Conservation (phyloP, 2,329 filamentous ascomycete genomes). For the Colletotrichum lupini region DNA sequence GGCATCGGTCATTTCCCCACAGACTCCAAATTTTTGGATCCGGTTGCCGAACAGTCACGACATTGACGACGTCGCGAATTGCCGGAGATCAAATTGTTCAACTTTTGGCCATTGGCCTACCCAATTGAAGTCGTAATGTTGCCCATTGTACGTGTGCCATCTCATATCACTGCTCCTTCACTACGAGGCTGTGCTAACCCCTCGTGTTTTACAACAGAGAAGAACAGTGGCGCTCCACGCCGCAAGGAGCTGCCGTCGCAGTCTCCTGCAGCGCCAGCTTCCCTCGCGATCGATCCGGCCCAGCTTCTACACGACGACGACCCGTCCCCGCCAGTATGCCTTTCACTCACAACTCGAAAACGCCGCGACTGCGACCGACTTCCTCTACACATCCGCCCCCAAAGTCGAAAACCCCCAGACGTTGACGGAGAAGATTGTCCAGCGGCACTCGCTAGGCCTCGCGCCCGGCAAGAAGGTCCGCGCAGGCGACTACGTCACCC, state of each 20-base stretch:
- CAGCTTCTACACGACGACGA: conserved; percentile 23
- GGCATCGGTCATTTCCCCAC: conserved; percentile 11
- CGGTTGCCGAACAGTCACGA: neutral
- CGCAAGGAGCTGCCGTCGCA: conserved; percentile 52
- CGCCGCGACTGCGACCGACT: conserved; percentile 58
- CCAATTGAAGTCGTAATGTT: conserved; percentile 14
- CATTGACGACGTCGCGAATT: conserved; percentile 21
- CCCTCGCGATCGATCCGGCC: conserved; percentile 15
- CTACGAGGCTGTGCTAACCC: neutral
- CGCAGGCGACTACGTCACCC: conserved; percentile 85
- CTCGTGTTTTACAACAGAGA: conserved; percentile 37
- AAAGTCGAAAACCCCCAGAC: conserved; percentile 70
- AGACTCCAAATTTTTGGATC: conserved; percentile 26
- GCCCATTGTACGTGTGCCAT: conserved; percentile 23
- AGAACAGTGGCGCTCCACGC: conserved; percentile 43
- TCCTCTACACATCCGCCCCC: conserved; percentile 64
- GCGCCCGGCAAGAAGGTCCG: conserved; percentile 79
- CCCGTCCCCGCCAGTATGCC: conserved; percentile 56
- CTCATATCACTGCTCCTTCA: neutral
- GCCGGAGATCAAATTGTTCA: neutral
- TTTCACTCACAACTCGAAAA: conserved; percentile 74
- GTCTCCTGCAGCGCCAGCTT: conserved; percentile 53
- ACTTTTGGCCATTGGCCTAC: conserved; percentile 7
- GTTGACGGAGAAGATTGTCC: conserved; percentile 92
- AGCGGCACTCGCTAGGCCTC: conserved; percentile 82